Evolutionary conservation across 345 rosid genomes (phyloP), one percentile per base, ranked within the genome.

Genomic region (Bretschneidera sinensis): DNA sequence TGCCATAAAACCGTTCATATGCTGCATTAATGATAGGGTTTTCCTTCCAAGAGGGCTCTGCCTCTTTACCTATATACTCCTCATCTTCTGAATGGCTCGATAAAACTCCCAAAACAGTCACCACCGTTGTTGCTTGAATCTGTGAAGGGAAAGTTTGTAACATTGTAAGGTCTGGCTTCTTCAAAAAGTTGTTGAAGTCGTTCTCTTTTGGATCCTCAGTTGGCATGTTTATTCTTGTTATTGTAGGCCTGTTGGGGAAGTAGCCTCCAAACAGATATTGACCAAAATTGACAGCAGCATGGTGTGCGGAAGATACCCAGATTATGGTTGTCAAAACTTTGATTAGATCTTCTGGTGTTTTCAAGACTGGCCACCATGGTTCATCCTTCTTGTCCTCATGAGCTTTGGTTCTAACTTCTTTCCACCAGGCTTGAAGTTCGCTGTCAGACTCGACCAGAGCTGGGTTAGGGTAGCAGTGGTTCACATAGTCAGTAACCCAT

Each of bases 231-330:
- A 1, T 52, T 61, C 76, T 67, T 33, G 69, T 18, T 9, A 68
- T 65, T 23, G 76, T 67, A 45, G 76, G 76, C 50, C 72, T 18
- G 68, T 72, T 72, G 10, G 76, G 76, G 24, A 72, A 72, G 61
- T 67, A 72, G 19, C 72, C 76, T 51, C 72, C 76, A 14, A 66
- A 67, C 33, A 61, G 68, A 22, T 72, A 67, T 31, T 72, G 76
- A 57, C 76, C 76, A 25, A 72, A 72, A 17, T 72, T 72, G 0
- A 72, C 76, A 17, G 76, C 76, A 21, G 76, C 76, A 25, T 72
- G 76, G 62, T 72, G 72, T 31, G 72, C 76, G 14, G 72, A 67
- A 25, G 68, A 65, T 11, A 72, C 76, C 76, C 76, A 72, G 11
- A 71, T 71, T 19, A 72, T 72, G 9, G 76, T 72, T 9, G 72